A percentile compares a stretch with the other conserved stretches of the same genome.
These are phyloP conservation scores for Penicillium rolfsii DNA, from an alignment of 2,329 filamentous ascomycete genomes.

Conservation along the genomic window DNA sequence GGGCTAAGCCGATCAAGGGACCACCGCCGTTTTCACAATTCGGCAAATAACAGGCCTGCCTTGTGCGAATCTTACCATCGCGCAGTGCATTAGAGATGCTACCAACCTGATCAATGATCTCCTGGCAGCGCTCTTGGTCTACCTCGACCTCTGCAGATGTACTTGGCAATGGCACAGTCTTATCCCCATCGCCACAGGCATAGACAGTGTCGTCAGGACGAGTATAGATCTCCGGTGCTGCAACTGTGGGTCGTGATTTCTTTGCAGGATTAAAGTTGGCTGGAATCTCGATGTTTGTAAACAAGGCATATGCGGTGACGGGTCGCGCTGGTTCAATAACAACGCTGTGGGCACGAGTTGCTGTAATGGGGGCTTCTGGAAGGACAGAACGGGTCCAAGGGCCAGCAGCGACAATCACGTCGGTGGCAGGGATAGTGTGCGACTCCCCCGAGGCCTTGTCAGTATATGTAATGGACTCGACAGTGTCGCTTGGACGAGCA, in stretches of 20 bases:
- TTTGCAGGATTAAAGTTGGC: constrained; percentile 57
- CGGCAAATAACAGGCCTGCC: constrained; percentile 93
- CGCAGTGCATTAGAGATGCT: constrained; percentile 61
- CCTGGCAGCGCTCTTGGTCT: constrained; percentile 77
- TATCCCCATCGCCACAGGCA: constrained; percentile 89
- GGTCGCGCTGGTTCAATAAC: constrained; percentile 61
- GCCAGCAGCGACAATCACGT: constrained; percentile 63
- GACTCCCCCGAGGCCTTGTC: constrained; percentile 55
- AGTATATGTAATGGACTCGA: constrained; percentile 67
- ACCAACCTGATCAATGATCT: constrained; percentile 77
- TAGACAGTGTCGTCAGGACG: constrained; percentile 88
- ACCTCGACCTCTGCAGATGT: constrained; percentile 75
- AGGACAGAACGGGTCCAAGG: constrained; percentile 63
- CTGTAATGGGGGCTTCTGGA: constrained; percentile 60
- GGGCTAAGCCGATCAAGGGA: constrained; percentile 77
- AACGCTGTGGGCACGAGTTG: constrained; percentile 65
- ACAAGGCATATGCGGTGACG: constrained; percentile 58
- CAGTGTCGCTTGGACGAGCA: constrained; percentile 55
- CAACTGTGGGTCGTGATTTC: constrained; percentile 61
- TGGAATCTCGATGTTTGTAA: constrained; percentile 82
- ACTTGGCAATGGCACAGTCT: constrained; percentile 71
- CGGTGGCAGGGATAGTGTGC: constrained; percentile 59
- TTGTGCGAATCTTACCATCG: constrained; percentile 68
- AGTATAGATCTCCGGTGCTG: constrained; percentile 91
- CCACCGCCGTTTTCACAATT: constrained; percentile 66